Evolutionary conservation across 768 basidiomycete species (phyloP), one percentile per base, ranked within the genome.

Genomic region (Punctularia strigosozonata): DNA sequence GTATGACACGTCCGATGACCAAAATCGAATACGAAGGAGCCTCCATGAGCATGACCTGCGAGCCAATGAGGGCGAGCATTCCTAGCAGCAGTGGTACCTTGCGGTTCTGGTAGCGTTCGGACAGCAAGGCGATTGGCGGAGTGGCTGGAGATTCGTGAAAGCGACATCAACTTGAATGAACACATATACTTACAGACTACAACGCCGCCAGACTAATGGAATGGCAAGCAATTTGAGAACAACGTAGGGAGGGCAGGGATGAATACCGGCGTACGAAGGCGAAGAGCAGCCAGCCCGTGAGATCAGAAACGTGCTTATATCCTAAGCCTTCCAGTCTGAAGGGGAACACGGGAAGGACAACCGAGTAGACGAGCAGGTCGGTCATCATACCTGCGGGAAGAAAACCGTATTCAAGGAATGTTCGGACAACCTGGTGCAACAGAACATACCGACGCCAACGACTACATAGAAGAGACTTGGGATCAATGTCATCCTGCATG

Each of bases 21-120:
- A 66, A 62, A 14, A 62, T 40, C 58, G 57, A 59, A 43, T 59
- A 65, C n/a, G 46, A 40, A 4, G 54, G 54, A 5, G 62, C 59
- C 33, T 61, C 58, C 64, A 66, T 65, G 28, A 66, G 57, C 41
- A 65, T 45, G 14, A 63, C 43, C 40, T 63, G 61, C 1, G 61
- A 56, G 12, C 55, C 58, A 7, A 61, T 50, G 4, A 64, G 52
- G 8, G 55, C 46, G 5, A 56, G 38, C 13, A 62, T 51, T 2
- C 62, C 62, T 2, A 44, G 18, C 4, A 64, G 36, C 32, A 64
- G 42, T 2, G 58, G 53, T 4, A 45, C 45, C 35, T 54, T 52
- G 36, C 63, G 42, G 19, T 54, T 51, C n/a, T 51, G 51, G 39
- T 55, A 59, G 14, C 36, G 44, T 40, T 65, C 64, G 6, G 62